Percentiles rank a stretch among this genome's conserved stretches.
phyloP scores from a whole-genome alignment of 78 protist genomes.

The Trichosphaerium sp. region DNA sequence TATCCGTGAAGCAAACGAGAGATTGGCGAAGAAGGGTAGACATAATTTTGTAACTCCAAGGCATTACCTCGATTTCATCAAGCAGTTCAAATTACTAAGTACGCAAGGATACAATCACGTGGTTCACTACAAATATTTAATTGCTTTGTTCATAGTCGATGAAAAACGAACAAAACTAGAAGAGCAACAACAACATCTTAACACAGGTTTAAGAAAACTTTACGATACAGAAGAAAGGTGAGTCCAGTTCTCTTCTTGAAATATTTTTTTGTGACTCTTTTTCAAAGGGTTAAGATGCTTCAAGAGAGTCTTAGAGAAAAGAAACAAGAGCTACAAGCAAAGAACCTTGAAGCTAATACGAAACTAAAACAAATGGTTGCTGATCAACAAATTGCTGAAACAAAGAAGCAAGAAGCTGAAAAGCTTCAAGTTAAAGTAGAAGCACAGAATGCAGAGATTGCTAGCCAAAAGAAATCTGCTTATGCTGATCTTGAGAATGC shows the following conservation, averaged over 20 bases:
- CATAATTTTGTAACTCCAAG: constrained; percentile 86
- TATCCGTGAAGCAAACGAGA: constrained; percentile 35
- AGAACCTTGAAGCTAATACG: constrained; percentile 65
- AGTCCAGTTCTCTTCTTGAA: no score
- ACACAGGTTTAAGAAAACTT: constrained; percentile 78
- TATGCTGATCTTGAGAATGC: constrained; percentile 62
- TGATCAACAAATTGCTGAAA: constrained; percentile 56
- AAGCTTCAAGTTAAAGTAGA: constrained; percentile 35
- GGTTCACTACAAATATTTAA: no score
- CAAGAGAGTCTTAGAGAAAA: constrained; percentile 3
- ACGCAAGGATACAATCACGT: no score
- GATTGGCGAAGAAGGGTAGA: constrained; percentile 54
- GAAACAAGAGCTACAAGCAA: constrained; percentile 37
- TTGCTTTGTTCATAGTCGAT: constrained; percentile 35
- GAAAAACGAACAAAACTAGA: constrained; percentile 75
- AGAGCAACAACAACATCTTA: constrained; percentile 85
- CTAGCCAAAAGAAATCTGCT: constrained; percentile 32
- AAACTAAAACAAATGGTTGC: constrained; percentile 66
- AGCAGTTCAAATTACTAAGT: no score
- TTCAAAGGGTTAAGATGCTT: constrained; percentile 24
- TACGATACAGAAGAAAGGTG: constrained; percentile 57
- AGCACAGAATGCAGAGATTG: constrained; percentile 29
- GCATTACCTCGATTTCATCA: constrained; percentile 90
- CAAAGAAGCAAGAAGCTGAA: constrained; percentile 29
- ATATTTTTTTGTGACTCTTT: no score